Evolutionary conservation across 805 yeast species (phyloP).

Genomic region (Pichia scutulata): DNA sequence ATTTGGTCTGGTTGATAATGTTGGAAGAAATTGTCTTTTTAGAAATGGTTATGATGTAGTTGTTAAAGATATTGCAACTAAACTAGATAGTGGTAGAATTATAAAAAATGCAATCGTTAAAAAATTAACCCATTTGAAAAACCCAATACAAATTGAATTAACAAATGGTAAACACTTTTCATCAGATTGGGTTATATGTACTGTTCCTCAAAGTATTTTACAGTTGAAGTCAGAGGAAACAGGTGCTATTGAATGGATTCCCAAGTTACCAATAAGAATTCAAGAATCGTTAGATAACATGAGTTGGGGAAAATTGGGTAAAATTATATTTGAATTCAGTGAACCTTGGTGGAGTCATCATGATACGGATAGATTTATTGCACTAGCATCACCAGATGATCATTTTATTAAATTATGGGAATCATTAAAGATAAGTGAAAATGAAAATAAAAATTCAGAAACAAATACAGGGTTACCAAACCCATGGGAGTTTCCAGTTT

Average conservation of each 20-base stretch:
- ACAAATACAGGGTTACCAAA: constrained; percentile 22
- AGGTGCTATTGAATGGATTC: constrained; percentile 49
- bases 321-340: constrained; percentile 63
- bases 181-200: constrained; percentile 57
- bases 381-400: constrained; percentile 33
- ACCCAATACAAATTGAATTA: constrained; percentile 27
- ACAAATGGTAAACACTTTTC: constrained; percentile 24
- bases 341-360: constrained; percentile 48
- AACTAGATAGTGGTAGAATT: constrained; percentile 35
- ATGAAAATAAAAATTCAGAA: neutral
- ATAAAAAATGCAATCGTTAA: constrained; percentile 35
- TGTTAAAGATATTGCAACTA: constrained; percentile 35
- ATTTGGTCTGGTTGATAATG: constrained; percentile 58
- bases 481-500: constrained; percentile 54
- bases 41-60: constrained; percentile 50
- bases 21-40: constrained; percentile 73
- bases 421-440: neutral
- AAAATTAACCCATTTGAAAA: constrained; percentile 27
- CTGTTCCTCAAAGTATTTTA: constrained; percentile 72
- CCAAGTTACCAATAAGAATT: constrained; percentile 43
- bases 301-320: constrained; percentile 65
- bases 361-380: constrained; percentile 42
- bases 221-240: constrained; percentile 29
- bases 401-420: constrained; percentile 1
- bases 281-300: constrained; percentile 37